A percentile compares a stretch with the other conserved stretches of the same genome.
These are phyloP conservation scores for Auxenochlorella pyrenoidosa DNA, from an alignment of 139 green algal species.

Conservation along the genomic window DNA sequence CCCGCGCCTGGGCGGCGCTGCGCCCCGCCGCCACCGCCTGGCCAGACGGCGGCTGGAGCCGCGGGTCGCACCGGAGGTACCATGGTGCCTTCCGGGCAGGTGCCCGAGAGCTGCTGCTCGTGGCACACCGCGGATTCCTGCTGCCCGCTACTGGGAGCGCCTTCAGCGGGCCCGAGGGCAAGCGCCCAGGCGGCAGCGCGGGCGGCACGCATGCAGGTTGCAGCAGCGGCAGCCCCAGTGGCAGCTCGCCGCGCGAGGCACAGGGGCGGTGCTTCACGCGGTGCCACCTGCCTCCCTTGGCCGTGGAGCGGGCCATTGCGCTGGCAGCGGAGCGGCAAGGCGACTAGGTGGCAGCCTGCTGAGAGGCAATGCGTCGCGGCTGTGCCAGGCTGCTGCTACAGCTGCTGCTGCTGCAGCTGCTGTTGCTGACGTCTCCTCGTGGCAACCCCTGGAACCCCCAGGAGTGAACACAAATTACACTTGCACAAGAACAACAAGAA, in stretches of 20 bases:
- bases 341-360: constrained; percentile 9
- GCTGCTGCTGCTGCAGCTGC: no score
- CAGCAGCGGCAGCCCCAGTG: not conserved
- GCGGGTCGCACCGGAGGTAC: not conserved
- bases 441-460: not conserved
- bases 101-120: not conserved
- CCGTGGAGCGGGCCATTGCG: not conserved
- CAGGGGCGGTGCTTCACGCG: not conserved
- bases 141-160: not conserved
- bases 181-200: not conserved
- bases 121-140: not conserved
- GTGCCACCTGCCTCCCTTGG: constrained; percentile 1
- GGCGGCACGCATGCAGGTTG: not conserved
- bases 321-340: not conserved
- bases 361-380: not conserved
- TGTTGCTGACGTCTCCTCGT: not conserved
- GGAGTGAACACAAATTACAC: no score
- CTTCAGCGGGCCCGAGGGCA: not conserved
- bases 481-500: no score
- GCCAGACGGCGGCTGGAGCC: not conserved
- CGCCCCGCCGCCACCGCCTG: not conserved
- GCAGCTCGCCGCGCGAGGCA: not conserved
- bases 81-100: not conserved
- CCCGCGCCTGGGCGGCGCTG: not conserved
- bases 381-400: not conserved